Base-by-base conservation (phyloP, 352 stramenopile genomes). In the Pythium volutum region DNA sequence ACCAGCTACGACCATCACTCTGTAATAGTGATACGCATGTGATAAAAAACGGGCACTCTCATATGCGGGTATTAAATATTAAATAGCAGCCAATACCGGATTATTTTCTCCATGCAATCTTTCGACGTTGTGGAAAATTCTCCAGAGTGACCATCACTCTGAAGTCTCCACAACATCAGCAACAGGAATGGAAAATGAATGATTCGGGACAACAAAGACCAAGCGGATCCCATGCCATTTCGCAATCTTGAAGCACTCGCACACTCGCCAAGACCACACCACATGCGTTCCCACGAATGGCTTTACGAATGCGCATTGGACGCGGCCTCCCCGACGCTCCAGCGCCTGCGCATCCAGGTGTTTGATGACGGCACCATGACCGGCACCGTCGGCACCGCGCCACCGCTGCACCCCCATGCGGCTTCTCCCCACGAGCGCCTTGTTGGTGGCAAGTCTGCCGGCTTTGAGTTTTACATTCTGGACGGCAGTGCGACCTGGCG, bases 361-460 rank as follows among this genome's bases (percentile, higher is more conserved):
- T 66, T 55, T 18, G 59, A 59, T 10, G 59, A 66, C 31, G 59
- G 59, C 45, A 66, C 59, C 14, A 66, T 66, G 57, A 64, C 57
- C 3, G 59, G 48, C 12, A 27, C 41, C 3, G 31, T 66, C 4
- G 49, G 55, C 11, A 22, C 38, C n/a, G 11, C 42, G 9, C 18
- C 47, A 16, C 23, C 11, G 16, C 23, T 43, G 3, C 12, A 33
- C 4, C 23, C 22, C 4, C 4, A 11, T 4, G 16, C 36, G 2
- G 7, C 46, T 0, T 12, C n/a, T 7, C 18, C 38, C 2, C 27
- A 31, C 20, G 55, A 63, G 20, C 33, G 55, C 12, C 45, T 47
- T 26, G 5, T 51, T 4, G 41, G 29, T 15, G 47, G 56, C 15
- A 38, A 49, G 26, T 27, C 59, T 1, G 38, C 48, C 11, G 41